Percentiles rank a stretch among this genome's conserved stretches.
Evolutionary conservation across 2,329 filamentous ascomycete species (phyloP).

Genomic region (Gnomoniopsis smithogilvyi): DNA sequence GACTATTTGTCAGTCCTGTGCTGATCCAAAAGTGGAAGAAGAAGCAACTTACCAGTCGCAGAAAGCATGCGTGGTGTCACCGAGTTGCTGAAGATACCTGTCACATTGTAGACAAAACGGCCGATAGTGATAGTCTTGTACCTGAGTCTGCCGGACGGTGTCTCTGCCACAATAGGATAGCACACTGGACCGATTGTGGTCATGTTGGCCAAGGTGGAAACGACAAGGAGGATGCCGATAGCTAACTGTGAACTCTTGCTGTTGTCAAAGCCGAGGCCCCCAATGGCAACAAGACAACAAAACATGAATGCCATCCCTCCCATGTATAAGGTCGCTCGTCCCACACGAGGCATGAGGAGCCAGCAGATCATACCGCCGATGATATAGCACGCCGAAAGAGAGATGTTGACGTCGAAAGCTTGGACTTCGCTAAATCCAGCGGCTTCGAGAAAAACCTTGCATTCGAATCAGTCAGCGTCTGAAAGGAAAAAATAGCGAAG

Average conservation of each 20-base stretch:
- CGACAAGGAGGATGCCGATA: constrained; percentile 30
- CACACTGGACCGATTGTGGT: constrained; percentile 31
- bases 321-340: constrained; percentile 39
- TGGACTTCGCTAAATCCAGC: constrained; percentile 34
- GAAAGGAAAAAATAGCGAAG: too few relatives aligned
- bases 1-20: not conserved
- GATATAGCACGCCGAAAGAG: constrained; percentile 37
- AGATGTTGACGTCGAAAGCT: constrained; percentile 37
- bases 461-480: too few relatives aligned
- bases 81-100: constrained; percentile 25
- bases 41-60: constrained; percentile 19
- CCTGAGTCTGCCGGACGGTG: constrained; percentile 22
- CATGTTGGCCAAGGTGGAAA: constrained; percentile 31
- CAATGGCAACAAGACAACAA: constrained; percentile 32
- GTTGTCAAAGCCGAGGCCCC: constrained; percentile 27
- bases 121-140: constrained; percentile 25
- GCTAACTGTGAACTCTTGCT: constrained; percentile 25
- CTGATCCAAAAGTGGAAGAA: too few relatives aligned
- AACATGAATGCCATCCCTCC: constrained; percentile 36
- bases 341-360: constrained; percentile 36
- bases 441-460: constrained; percentile 30
- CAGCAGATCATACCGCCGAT: constrained; percentile 37
- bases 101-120: constrained; percentile 25
- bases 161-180: constrained; percentile 25
- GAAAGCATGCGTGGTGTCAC: constrained; percentile 26